Conservation (phyloP, 1,139 yeast genomes). For the Pichia sp. region DNA sequence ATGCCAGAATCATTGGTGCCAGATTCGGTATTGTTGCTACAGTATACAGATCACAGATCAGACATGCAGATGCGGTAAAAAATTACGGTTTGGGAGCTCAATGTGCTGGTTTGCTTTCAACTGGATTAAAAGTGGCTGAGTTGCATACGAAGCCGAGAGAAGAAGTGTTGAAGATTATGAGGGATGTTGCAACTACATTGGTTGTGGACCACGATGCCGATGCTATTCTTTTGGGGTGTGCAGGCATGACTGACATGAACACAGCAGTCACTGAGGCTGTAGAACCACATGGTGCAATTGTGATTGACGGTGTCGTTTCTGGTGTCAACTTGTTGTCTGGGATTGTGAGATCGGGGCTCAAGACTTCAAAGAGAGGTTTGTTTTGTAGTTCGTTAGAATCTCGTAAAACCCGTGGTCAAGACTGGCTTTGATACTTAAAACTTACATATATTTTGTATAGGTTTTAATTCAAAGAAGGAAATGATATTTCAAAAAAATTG, state of each 20-base stretch:
- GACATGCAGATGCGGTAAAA: slow-evolving; percentile 23
- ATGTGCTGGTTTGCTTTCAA: slow-evolving; percentile 28
- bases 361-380: slow-evolving; percentile 19
- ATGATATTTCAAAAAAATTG: too few species aligned
- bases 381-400: slow-evolving; percentile 13
- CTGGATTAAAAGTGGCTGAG: slow-evolving; percentile 27
- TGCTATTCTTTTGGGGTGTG: slow-evolving; percentile 27
- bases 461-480: too few species aligned
- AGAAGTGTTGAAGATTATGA: slow-evolving; percentile 24
- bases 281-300: slow-evolving; percentile 16
- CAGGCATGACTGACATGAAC: slow-evolving; percentile 30
- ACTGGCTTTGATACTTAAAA: too few species aligned
- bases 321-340: slow-evolving; percentile 22
- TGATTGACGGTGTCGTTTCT: slow-evolving; percentile 23
- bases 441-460: too few species aligned
- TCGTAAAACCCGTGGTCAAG: slow-evolving; percentile 7
- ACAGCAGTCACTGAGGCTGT: slow-evolving; percentile 25
- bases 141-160: slow-evolving; percentile 26
- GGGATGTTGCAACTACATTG: slow-evolving; percentile 18
- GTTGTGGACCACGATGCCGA: slow-evolving; percentile 26
- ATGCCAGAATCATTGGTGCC: slow-evolving; percentile 16
- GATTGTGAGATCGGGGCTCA: slow-evolving; percentile 16
- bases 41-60: slow-evolving; percentile 20
- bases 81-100: slow-evolving; percentile 23
- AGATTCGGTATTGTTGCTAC: slow-evolving; percentile 22